Conservation (phyloP, 257 asterid genomes). For the Przewalskia tangutica region DNA sequence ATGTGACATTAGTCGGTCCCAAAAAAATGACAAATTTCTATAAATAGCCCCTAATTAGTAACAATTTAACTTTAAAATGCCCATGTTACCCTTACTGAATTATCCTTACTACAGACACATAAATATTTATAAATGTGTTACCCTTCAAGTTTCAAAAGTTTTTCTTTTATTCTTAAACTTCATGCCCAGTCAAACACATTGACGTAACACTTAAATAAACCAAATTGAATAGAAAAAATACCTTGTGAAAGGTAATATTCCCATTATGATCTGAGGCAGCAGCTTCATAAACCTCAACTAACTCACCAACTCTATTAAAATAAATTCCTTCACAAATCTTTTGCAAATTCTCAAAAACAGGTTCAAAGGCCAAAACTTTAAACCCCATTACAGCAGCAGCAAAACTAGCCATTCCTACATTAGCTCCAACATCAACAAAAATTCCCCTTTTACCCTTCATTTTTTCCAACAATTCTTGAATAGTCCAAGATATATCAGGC, state of each 20-base stretch:
- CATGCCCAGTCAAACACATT: too few relatives aligned
- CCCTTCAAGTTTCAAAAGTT: too few relatives aligned
- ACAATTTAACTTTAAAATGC: too few relatives aligned
- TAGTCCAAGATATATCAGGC: conserved; percentile 64
- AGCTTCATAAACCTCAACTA: conserved; percentile 73
- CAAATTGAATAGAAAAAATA: conserved; percentile 2
- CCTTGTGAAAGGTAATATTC: conserved; percentile 91
- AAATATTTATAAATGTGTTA: too few relatives aligned
- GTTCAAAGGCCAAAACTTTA: conserved; percentile 85
- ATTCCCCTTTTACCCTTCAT: conserved; percentile 35
- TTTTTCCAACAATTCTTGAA: background rate
- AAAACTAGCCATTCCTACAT: conserved; percentile 94
- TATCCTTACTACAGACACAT: too few relatives aligned
- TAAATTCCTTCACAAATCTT: conserved; percentile 88
- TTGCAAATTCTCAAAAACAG: conserved; percentile 96
- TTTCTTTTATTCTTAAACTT: too few relatives aligned
- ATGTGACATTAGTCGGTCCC: too few relatives aligned
- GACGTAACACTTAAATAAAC: background rate
- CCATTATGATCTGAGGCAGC: conserved; percentile 73
- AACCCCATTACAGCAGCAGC: conserved; percentile 99
- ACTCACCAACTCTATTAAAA: conserved; percentile 65
- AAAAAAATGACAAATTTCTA: too few relatives aligned
- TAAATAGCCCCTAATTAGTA: too few relatives aligned
- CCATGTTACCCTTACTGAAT: too few relatives aligned
- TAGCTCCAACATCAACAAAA: conserved; percentile 88